phyloP scores from a whole-genome alignment of 2,329 filamentous ascomycete genomes.

The Phialophora chinensis region DNA sequence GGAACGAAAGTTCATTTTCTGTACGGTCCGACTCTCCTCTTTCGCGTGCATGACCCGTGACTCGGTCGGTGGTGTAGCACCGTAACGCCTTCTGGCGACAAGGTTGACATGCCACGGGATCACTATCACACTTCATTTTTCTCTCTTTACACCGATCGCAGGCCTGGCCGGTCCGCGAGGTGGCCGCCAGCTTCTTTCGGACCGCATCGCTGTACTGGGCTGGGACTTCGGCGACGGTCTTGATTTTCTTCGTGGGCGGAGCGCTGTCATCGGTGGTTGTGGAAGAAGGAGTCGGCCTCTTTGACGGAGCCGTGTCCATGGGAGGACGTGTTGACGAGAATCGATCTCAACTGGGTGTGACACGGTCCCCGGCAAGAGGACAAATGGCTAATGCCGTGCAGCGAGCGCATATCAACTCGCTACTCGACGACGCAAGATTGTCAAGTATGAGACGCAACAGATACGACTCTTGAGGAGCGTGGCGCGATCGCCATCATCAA shows the following conservation, averaged over 20 bases:
- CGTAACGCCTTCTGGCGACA: constrained; percentile 77
- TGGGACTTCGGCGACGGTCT: constrained; percentile 37
- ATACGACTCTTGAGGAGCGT: background rate
- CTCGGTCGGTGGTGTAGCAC: constrained; percentile 85
- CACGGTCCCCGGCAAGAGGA: background rate
- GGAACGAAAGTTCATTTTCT: constrained; percentile 72
- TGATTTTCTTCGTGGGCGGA: constrained; percentile 38
- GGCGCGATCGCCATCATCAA: background rate
- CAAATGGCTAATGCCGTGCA: background rate
- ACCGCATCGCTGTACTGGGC: constrained; percentile 53
- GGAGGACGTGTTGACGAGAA: constrained; percentile 9
- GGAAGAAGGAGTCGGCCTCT: constrained; percentile 24
- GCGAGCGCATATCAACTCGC: background rate
- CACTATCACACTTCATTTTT: constrained; percentile 85
- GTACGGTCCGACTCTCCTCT: constrained; percentile 79
- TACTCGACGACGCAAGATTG: background rate
- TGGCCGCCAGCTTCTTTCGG: constrained; percentile 59
- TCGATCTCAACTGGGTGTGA: background rate
- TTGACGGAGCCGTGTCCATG: constrained; percentile 32
- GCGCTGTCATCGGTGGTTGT: constrained; percentile 27
- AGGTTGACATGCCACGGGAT: constrained; percentile 80
- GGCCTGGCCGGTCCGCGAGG: constrained; percentile 75
- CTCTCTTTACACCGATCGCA: constrained; percentile 89
- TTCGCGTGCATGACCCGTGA: constrained; percentile 78
- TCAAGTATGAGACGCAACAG: background rate